Percentiles rank a stretch among this genome's conserved stretches.
Evolutionary conservation across 2,329 filamentous ascomycete genomes (phyloP).

Genomic region (Malbranchea cinnamomea): DNA sequence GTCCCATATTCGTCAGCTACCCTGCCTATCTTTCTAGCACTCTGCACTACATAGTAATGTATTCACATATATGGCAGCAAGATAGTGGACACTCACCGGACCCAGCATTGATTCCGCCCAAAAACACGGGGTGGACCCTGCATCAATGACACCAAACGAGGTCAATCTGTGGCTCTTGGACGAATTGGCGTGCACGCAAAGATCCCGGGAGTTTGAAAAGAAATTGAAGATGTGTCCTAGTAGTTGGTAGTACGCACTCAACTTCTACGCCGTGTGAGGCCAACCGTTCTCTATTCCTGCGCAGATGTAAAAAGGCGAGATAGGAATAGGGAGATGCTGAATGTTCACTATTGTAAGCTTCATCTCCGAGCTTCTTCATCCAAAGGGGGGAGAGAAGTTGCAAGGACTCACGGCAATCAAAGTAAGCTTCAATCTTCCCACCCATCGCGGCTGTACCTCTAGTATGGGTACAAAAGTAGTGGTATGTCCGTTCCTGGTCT

Average conservation of each 20-base stretch:
- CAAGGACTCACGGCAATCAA: conserved; percentile 46
- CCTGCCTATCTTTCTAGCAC: neutral
- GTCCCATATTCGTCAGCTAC: conserved; percentile 3
- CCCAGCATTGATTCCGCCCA: conserved; percentile 50
- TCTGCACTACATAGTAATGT: neutral
- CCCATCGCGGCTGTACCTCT: conserved; percentile 37
- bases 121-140: conserved; percentile 57
- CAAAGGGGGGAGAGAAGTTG: neutral
- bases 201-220: too few species aligned
- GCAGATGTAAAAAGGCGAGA: conserved; percentile 42
- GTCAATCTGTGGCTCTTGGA: too few species aligned
- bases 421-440: conserved; percentile 48
- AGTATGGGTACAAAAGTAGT: too few species aligned
- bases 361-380: neutral
- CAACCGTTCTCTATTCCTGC: conserved; percentile 40
- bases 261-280: conserved; percentile 45
- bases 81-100: conserved; percentile 36
- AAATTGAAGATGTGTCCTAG: neutral
- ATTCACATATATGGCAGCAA: too few species aligned
- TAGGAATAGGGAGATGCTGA: conserved; percentile 48
- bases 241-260: conserved; percentile 37
- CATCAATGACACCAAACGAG: too few species aligned
- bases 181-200: too few species aligned
- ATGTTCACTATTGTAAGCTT: too few species aligned
- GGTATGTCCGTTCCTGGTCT: too few species aligned